Evolutionary conservation across 208 protist genomes (phyloP).

Genomic region (Trypanosoma conorhini): DNA sequence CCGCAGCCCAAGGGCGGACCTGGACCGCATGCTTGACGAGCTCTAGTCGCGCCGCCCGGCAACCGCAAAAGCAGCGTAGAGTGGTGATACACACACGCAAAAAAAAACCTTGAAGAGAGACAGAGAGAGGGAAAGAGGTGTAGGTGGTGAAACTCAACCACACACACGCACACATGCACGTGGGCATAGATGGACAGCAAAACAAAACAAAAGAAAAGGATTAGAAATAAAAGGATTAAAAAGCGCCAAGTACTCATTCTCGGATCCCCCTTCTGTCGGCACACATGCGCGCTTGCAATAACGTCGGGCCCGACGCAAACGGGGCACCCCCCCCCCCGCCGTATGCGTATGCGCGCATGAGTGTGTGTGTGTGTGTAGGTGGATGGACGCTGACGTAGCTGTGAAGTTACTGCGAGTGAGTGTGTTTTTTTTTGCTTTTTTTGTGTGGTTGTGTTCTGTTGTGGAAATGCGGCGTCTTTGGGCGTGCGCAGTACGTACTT

Average conservation of each 20-base stretch:
- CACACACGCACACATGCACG: constrained; percentile 21
- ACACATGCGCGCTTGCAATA: background rate
- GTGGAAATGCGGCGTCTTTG: background rate
- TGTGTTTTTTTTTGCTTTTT: background rate
- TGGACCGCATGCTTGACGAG: constrained; percentile 27
- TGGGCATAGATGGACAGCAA: constrained; percentile 13
- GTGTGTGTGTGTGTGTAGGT: background rate
- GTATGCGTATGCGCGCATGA: too few relatives aligned
- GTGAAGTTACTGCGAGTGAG: too few relatives aligned
- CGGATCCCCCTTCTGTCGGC: background rate
- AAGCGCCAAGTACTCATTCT: background rate
- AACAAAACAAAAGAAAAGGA: constrained; percentile 11
- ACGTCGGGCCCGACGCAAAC: background rate
- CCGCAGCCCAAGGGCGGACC: background rate
- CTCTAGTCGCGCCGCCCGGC: constrained; percentile 5
- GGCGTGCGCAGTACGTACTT: too few relatives aligned
- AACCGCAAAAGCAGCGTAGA: background rate
- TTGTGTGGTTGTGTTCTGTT: background rate
- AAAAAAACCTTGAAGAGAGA: constrained; percentile 3
- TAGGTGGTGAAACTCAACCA: background rate
- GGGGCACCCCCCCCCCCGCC: too few relatives aligned
- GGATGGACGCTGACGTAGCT: background rate
- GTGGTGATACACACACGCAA: background rate
- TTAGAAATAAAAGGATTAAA: background rate
- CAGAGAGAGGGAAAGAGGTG: constrained; percentile 8